phyloP scores from a whole-genome alignment of 2,329 filamentous ascomycete genomes.

The Hymenoscyphus fructigenus region DNA sequence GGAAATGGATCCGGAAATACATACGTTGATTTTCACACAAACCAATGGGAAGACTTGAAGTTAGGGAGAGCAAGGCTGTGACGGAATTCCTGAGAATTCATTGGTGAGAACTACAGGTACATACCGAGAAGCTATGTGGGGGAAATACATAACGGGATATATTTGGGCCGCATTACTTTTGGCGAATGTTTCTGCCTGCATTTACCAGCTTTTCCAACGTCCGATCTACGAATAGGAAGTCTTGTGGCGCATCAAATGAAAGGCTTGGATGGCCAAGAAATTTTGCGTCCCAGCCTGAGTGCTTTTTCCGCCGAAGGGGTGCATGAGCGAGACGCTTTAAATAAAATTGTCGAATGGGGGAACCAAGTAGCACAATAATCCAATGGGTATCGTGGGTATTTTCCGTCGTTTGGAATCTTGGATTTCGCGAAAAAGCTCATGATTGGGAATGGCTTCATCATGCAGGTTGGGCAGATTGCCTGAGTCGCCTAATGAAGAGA shows the following conservation, averaged over 20 bases:
- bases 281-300: background rate
- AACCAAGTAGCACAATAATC: background rate
- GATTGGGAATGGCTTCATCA: background rate
- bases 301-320: background rate
- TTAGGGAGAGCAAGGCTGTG: constrained; percentile 44
- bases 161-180: background rate
- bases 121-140: background rate
- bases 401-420: background rate
- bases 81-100: background rate
- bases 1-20: constrained; percentile 51
- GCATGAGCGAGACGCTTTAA: background rate
- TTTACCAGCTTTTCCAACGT: background rate
- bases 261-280: background rate
- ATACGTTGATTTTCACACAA: constrained; percentile 58
- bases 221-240: background rate
- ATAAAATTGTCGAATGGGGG: background rate
- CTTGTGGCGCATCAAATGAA: background rate
- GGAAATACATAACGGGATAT: background rate
- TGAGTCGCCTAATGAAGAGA: background rate
- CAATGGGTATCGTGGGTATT: background rate
- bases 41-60: constrained; percentile 57
- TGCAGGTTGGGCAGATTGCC: background rate
- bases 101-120: background rate
- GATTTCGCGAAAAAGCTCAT: background rate
- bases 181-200: background rate